Conservation (phyloP, 805 yeast genomes). For the Nakazawaea populi region DNA sequence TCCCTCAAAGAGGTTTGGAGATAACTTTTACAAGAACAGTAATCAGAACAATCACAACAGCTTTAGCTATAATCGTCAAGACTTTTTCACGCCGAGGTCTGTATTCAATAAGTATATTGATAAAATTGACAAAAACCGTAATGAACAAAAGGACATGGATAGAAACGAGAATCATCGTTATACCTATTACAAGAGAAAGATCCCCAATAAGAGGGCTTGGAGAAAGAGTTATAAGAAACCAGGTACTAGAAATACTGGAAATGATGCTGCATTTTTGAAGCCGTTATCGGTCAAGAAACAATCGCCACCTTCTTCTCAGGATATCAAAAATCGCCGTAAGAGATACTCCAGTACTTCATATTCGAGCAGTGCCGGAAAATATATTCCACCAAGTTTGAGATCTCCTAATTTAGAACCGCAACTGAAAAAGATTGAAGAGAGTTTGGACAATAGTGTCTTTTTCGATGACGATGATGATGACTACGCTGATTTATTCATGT, state of each 20-base stretch:
- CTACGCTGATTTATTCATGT: constrained; percentile 27
- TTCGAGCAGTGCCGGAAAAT: constrained; percentile 44
- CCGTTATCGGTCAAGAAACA: constrained; percentile 3
- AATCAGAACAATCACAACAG: constrained; percentile 10
- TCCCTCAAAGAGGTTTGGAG: constrained; percentile 41
- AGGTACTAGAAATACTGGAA: not conserved
- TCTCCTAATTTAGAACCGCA: constrained; percentile 29
- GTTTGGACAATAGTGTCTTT: not conserved
- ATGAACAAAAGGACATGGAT: constrained; percentile 14
- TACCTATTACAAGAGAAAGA: constrained; percentile 11
- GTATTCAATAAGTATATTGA: constrained; percentile 68
- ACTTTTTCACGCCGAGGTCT: constrained; percentile 74
- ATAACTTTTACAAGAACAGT: constrained; percentile 13
- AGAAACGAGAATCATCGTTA: constrained; percentile 12
- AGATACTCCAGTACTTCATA: constrained; percentile 4
- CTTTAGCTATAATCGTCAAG: constrained; percentile 52
- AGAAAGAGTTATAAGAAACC: constrained; percentile 15
- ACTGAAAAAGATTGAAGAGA: constrained; percentile 14
- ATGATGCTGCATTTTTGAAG: constrained; percentile 19
- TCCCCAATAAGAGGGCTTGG: constrained; percentile 14
- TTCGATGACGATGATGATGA: constrained; percentile 17
- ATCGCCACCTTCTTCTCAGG: constrained; percentile 8
- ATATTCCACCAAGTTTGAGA: constrained; percentile 69
- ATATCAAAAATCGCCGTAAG: not conserved
- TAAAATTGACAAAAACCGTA: constrained; percentile 38